Evolutionary conservation across 169 alveolate species (phyloP).

Genomic region (Plasmodium gonderi): DNA sequence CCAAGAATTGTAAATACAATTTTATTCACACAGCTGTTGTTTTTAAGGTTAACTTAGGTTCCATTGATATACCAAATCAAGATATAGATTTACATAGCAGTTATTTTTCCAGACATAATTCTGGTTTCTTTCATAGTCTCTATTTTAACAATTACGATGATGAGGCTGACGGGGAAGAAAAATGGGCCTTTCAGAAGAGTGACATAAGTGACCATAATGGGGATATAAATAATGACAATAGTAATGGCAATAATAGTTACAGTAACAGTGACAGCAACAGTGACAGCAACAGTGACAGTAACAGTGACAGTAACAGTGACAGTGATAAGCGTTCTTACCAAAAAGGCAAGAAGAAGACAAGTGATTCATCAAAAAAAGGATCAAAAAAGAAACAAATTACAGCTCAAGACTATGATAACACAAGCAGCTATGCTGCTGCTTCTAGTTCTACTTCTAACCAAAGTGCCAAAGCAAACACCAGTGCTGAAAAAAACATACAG

Average conservation of each 20-base stretch:
- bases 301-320: not conserved
- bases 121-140: constrained; percentile 4
- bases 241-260: too few relatives aligned
- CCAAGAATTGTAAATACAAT: constrained; percentile 16
- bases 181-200: not conserved
- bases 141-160: constrained; percentile 19
- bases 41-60: constrained; percentile 20
- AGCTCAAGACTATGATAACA: not conserved
- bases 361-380: not conserved
- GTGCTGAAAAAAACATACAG: constrained; percentile 4
- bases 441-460: not conserved
- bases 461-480: not conserved
- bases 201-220: too few relatives aligned
- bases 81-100: not conserved
- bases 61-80: constrained; percentile 18
- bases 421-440: not conserved
- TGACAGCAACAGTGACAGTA: not conserved
- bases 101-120: not conserved
- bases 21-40: constrained; percentile 40
- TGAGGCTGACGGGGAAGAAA: not conserved
- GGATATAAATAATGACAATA: too few relatives aligned
- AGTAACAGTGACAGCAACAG: not conserved
- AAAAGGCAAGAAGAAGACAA: too few relatives aligned
- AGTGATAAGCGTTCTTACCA: not conserved
- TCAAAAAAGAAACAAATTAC: not conserved